Base-by-base conservation (phyloP, 148 eudicot species). In the Fagopyrum homotropicum region DNA sequence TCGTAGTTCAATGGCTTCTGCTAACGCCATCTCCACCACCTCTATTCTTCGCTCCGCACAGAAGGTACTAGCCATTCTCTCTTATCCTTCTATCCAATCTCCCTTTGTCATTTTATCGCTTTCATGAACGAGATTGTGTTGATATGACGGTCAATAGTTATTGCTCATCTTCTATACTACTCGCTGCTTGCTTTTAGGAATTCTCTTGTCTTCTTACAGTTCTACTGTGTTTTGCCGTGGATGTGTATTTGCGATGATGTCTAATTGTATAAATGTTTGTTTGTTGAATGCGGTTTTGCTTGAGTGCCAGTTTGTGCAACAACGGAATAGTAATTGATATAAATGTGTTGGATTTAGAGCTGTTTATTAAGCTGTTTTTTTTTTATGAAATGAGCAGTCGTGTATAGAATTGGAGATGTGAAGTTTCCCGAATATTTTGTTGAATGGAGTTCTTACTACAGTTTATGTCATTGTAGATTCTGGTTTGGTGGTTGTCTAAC, bases 21-120 rank as follows among this genome's bases (percentile, higher is more conserved):
- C 97, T 12, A 91, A 87, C 80, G 88, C 93, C 7, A 82, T 93
- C 76, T 89, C 97, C 16, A 83, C 98, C 9, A 78, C 98, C 50
- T 93, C 98, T 0, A 80, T 89, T 77, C 88, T 93, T 72, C 81
- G 90, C 49, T 78, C 97, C 9, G 78, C 91, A 35, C 74, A 72
- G 50, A 86, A 87, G 82, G 97, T 88, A 80, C 6, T 14, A 6
- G 44, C 63, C 3, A 40, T 75, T 15, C 15, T 14, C 16, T 12
- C 35, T 59, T 72, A 73, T 48, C 45, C 14, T 1, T n/a, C 6
- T 48, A n/a, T 8, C 10, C 54, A 9, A 19, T 66, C 26, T 0
- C 29, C 29, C 61, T 40, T 7, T 8, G 45, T 60, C 9, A 4
- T 26, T 60, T 73, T 48, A 35, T 35, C 7, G 10, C 19, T 46